Evolutionary conservation across 1,139 yeast species (phyloP).

Genomic region (Saccharomyces hybrid): DNA sequence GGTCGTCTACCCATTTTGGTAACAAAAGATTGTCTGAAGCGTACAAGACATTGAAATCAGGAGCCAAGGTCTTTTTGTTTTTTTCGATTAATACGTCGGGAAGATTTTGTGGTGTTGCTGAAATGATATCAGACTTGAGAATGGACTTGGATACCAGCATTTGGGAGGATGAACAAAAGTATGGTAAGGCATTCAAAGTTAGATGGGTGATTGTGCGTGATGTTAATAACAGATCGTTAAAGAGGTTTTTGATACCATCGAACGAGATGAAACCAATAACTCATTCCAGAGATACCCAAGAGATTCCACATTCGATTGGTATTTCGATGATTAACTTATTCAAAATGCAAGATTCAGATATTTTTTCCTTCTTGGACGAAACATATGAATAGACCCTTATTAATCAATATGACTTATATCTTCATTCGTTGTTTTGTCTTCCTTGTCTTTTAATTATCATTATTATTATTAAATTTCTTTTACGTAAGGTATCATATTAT

Average conservation of each 20-base stretch:
- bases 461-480: background rate
- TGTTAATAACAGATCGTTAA: conserved; percentile 42
- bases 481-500: no score
- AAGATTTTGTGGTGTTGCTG: conserved; percentile 56
- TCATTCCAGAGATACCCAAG: conserved; percentile 56
- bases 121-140: conserved; percentile 39
- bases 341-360: conserved; percentile 12
- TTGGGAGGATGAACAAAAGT: conserved; percentile 46
- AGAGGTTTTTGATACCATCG: conserved; percentile 39
- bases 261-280: conserved; percentile 50
- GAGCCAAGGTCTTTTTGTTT: conserved; percentile 38
- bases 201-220: conserved; percentile 48
- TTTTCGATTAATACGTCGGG: conserved; percentile 58
- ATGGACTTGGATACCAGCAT: conserved; percentile 38
- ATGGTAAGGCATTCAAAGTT: conserved; percentile 48
- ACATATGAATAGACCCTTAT: conserved; percentile 27
- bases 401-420: background rate
- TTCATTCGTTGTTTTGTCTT: background rate
- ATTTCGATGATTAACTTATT: conserved; percentile 43
- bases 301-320: conserved; percentile 38
- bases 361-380: conserved; percentile 14
- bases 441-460: background rate
- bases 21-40: conserved; percentile 45
- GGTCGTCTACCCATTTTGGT: conserved; percentile 57
- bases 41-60: conserved; percentile 22